These are phyloP conservation scores for Claviceps quebecensis DNA, from an alignment of 2,329 filamentous ascomycete species.

Conservation along the genomic window DNA sequence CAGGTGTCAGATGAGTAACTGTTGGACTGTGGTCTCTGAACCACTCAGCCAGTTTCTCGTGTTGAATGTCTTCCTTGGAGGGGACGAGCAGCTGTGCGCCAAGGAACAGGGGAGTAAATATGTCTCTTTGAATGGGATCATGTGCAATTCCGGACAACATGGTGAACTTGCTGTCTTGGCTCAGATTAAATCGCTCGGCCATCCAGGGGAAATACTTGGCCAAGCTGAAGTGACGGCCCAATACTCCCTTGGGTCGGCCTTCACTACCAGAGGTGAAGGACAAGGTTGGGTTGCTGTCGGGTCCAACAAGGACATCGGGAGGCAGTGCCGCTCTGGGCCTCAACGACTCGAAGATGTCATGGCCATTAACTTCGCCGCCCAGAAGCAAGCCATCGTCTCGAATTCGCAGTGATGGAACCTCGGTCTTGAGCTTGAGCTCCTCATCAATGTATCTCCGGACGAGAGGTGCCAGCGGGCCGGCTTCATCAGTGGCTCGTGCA, in stretches of 20 bases:
- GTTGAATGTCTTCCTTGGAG: slow-evolving; percentile 67
- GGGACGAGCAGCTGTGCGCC: slow-evolving; percentile 70
- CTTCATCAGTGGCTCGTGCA: slow-evolving; percentile 46
- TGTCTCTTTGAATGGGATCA: slow-evolving; percentile 54
- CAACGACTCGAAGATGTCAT: slow-evolving; percentile 50
- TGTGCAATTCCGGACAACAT: slow-evolving; percentile 77
- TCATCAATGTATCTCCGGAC: slow-evolving; percentile 55
- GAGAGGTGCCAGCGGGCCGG: slow-evolving; percentile 32
- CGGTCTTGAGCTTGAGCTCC: slow-evolving; percentile 56
- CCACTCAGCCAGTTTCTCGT: slow-evolving; percentile 80
- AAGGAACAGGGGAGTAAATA: slow-evolving; percentile 81
- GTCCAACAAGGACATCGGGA: slow-evolving; percentile 67
- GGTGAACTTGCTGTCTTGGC: slow-evolving; percentile 59
- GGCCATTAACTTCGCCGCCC: slow-evolving; percentile 53
- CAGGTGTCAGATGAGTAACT: slow-evolving; percentile 81
- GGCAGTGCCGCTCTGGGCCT: slow-evolving; percentile 36
- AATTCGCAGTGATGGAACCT: slow-evolving; percentile 61
- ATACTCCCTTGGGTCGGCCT: slow-evolving; percentile 72
- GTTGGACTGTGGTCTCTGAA: slow-evolving; percentile 61
- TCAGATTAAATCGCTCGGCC: slow-evolving; percentile 67
- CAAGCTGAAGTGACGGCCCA: slow-evolving; percentile 73
- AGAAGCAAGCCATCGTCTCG: slow-evolving; percentile 54
- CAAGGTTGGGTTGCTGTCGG: slow-evolving; percentile 68
- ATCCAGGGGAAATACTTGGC: slow-evolving; percentile 90
- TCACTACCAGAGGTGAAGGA: slow-evolving; percentile 63